Evolutionary conservation across 2,329 filamentous ascomycete species (phyloP), one percentile per base, ranked within the genome.

Genomic region (Myriosclerotinia scirpicola): DNA sequence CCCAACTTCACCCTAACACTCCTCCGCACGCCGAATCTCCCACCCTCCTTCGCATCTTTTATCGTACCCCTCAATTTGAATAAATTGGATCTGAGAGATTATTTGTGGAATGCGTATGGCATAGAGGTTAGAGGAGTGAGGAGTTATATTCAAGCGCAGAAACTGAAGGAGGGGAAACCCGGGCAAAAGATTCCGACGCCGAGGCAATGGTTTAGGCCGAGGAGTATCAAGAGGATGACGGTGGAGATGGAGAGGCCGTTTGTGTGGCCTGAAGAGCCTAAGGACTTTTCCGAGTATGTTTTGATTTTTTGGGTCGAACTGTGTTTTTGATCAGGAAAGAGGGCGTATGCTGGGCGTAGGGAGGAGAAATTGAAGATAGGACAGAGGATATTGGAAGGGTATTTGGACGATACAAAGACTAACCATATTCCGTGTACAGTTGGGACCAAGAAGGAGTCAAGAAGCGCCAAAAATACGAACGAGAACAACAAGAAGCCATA

Each of bases 51-150:
- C 77, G 95, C 94, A 70, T 90, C 88, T 74, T 99, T 99, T 86
- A 84, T 89, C 75, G 94, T 97, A 42, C 95, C 95, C 14, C 85
- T 98, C 73, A 88, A 86, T 74, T 93, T 97, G 83, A 96, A 92
- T 83, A 99, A 99, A 81, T 89, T 98, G 79, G 95, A 99, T 78
- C 81, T 99, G 53, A 91, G 93, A 78, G 93, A 97, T 81, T 99
- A 98, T 82, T 89, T 99, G 69, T 91, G 87, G 81, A 88, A 96
- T 78, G 85, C 86, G 54, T 99, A 99, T 83, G 84, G 85, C 68
- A 88, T 98, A 69, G 84, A 88, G 70, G 86, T 89, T 64, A 81
- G 86, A 63, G 83, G 83, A 71, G 87, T 98, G 69, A 90, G 94
- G 69, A 93, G 91, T 64, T 94, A 87, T 76, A 86, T 98, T 75